These are phyloP conservation scores for Vanilla planifolia DNA, from an alignment of 106 monocot species.

Conservation along the genomic window DNA sequence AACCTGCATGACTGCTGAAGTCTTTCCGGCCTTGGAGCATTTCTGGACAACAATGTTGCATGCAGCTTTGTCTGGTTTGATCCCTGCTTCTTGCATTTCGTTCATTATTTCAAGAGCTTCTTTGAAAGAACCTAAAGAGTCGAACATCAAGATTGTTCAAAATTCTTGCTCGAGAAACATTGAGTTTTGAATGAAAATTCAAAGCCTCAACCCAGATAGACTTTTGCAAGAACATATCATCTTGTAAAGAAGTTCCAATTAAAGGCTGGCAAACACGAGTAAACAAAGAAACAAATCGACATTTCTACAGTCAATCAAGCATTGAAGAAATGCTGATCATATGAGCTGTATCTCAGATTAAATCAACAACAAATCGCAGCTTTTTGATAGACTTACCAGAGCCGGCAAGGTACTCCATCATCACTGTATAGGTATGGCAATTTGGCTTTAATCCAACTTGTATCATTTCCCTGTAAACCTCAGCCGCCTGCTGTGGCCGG, in stretches of 20 bases:
- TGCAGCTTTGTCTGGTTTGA: constrained; percentile 73
- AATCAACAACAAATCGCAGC: too few species aligned
- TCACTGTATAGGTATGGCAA: constrained; percentile 70
- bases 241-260: too few species aligned
- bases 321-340: too few species aligned
- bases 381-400: too few species aligned
- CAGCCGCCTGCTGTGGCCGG: constrained; percentile 32
- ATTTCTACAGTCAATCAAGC: too few species aligned
- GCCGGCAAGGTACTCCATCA: constrained; percentile 71
- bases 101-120: constrained; percentile 57
- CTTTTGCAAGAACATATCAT: too few species aligned
- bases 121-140: constrained; percentile 57
- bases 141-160: background rate
- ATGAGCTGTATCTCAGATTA: too few species aligned
- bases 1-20: constrained; percentile 43
- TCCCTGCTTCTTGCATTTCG: constrained; percentile 63
- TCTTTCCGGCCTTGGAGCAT: constrained; percentile 59
- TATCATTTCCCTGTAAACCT: constrained; percentile 59
- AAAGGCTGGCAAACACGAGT: too few species aligned
- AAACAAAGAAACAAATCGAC: too few species aligned
- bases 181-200: too few species aligned
- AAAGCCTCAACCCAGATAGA: too few species aligned
- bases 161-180: too few species aligned
- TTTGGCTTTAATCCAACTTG: constrained; percentile 48
- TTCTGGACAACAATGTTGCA: constrained; percentile 80